Evolutionary conservation across 2,329 filamentous ascomycete species (phyloP).

Genomic region (Boeremia exigua): DNA sequence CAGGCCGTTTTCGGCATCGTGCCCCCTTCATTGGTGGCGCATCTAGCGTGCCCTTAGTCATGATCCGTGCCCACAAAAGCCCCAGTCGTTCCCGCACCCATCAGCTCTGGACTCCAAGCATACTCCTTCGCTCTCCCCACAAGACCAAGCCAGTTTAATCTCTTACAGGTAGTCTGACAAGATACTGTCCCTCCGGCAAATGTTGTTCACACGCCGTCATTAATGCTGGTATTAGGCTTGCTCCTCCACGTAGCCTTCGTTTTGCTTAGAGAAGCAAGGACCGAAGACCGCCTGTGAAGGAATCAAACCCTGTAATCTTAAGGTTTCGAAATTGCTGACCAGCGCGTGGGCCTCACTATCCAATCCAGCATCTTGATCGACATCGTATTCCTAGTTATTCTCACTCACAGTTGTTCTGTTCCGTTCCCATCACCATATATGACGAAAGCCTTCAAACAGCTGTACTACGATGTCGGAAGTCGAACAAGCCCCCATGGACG

Average conservation of each 20-base stretch:
- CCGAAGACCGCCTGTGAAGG: too few species aligned
- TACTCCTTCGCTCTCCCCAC: not conserved
- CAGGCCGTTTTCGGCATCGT: not conserved
- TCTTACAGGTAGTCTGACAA: not conserved
- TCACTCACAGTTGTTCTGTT: too few species aligned
- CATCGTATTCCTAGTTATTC: too few species aligned
- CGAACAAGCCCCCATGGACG: not conserved
- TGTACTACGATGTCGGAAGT: not conserved
- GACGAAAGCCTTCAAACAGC: too few species aligned
- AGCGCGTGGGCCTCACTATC: too few species aligned
- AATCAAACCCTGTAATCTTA: too few species aligned
- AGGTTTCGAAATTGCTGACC: too few species aligned
- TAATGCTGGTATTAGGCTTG: too few species aligned
- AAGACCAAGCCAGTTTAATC: not conserved
- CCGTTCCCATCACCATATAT: too few species aligned
- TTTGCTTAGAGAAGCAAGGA: too few species aligned
- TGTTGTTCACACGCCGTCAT: not conserved
- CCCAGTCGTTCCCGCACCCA: not conserved
- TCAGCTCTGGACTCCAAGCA: not conserved
- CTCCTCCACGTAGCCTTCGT: too few species aligned
- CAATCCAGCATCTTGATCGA: too few species aligned
- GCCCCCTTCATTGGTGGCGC: not conserved
- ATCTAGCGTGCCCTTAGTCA: not conserved
- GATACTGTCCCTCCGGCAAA: not conserved
- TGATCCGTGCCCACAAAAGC: not conserved